Evolutionary conservation across 225 moss, liverwort and hornwort genomes (phyloP).

Genomic region (Ulota crispa): DNA sequence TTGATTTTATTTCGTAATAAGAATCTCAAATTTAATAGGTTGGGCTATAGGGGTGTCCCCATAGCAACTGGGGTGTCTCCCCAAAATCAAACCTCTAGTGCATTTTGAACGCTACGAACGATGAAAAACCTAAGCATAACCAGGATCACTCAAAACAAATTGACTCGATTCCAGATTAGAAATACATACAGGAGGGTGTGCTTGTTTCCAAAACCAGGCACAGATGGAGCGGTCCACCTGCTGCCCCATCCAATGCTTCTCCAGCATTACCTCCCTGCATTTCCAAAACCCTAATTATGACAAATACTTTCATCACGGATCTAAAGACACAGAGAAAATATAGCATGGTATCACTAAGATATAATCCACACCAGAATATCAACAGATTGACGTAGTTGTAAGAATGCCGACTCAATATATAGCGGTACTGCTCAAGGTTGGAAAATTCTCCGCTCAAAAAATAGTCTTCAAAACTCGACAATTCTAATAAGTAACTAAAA

Average conservation of each 20-base stretch:
- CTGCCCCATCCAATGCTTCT: constrained; percentile 97
- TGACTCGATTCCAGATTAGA: not conserved
- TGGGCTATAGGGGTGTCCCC: no score
- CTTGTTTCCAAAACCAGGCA: constrained; percentile 95
- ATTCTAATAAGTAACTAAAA: not conserved
- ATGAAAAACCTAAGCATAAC: not conserved
- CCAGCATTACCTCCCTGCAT: constrained; percentile 94
- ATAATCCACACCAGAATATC: not conserved
- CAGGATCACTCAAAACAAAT: not conserved
- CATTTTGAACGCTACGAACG: not conserved
- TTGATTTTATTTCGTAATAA: no score
- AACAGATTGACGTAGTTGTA: not conserved
- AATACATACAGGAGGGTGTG: constrained; percentile 64
- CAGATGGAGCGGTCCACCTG: constrained; percentile 97
- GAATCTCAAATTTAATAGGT: no score
- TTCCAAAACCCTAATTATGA: constrained; percentile 13
- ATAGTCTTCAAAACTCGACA: not conserved
- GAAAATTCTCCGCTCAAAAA: not conserved
- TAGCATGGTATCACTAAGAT: not conserved
- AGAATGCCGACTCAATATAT: not conserved
- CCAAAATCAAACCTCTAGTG: not conserved
- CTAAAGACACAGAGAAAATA: not conserved
- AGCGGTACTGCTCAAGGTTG: not conserved
- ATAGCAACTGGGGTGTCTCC: no score
- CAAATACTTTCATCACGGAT: not conserved